These are phyloP conservation scores for Gillenia trifoliata DNA, from an alignment of 306 rosid species.

Conservation along the genomic window DNA sequence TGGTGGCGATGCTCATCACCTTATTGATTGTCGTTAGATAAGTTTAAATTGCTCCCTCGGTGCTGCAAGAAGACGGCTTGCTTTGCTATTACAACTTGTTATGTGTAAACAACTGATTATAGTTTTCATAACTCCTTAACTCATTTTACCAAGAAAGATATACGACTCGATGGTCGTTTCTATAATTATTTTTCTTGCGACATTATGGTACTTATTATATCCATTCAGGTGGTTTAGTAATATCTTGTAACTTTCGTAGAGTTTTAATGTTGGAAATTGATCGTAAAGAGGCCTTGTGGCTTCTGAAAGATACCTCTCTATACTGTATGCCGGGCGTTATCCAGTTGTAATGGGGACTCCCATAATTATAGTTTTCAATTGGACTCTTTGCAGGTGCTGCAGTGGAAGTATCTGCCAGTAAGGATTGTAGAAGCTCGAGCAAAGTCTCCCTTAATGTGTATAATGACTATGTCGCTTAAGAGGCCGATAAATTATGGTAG, in stretches of 20 bases:
- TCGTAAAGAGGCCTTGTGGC: neutral
- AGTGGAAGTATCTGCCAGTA: conserved; percentile 25
- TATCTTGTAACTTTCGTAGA: neutral
- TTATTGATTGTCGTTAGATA: neutral
- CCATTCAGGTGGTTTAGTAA: neutral
- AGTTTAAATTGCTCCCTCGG: neutral
- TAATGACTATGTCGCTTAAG: neutral
- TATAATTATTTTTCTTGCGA: neutral
- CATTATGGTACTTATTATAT: neutral
- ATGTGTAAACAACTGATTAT: neutral
- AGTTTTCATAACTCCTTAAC: neutral
- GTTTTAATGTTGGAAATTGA: neutral
- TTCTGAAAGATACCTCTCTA: neutral
- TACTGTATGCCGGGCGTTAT: neutral
- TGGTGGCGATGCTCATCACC: neutral
- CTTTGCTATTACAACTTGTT: neutral
- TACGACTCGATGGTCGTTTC: neutral
- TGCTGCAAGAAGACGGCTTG: neutral
- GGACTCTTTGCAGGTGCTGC: conserved; percentile 38
- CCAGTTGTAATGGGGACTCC: neutral
- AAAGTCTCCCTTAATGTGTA: conserved; percentile 5
- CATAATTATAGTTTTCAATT: neutral
- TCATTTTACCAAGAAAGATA: neutral
- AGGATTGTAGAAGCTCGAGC: conserved; percentile 25
- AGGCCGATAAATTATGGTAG: conserved; percentile 13